phyloP scores from a whole-genome alignment of 257 asterid species.

The Osmanthus fragrans region DNA sequence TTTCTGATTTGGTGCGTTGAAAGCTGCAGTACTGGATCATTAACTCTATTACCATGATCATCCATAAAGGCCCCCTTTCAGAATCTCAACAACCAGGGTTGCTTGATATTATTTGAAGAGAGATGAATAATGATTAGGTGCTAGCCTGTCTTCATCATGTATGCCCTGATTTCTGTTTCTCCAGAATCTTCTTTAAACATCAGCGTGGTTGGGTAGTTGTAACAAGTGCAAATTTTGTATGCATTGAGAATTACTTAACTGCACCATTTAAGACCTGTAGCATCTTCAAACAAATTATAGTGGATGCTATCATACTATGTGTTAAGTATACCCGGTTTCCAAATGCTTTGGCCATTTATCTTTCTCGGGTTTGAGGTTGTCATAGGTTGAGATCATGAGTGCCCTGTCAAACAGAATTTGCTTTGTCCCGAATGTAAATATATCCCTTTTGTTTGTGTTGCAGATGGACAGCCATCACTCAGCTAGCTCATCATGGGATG shows the following conservation, averaged over 20 bases:
- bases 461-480: conserved; percentile 85
- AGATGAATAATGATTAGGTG: not conserved
- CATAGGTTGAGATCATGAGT: not conserved
- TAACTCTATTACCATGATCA: not conserved
- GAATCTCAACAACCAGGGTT: not conserved
- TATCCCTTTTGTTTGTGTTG: conserved; percentile 5
- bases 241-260: not conserved
- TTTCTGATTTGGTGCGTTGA: not conserved
- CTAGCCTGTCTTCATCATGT: not conserved
- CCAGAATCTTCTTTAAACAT: not conserved
- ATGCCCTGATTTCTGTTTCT: not conserved
- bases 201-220: no score
- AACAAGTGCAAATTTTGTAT: no score
- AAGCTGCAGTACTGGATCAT: not conserved
- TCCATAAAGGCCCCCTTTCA: not conserved
- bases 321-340: not conserved
- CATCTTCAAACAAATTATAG: not conserved
- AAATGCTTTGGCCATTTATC: not conserved
- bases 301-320: not conserved
- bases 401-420: not conserved
- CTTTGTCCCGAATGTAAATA: not conserved
- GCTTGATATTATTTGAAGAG: not conserved
- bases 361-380: not conserved
- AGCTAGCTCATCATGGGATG: conserved; percentile 84
- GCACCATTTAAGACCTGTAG: not conserved